Base-by-base conservation (phyloP, 176 grass and related monocot species). In the Triticum dicoccoides region DNA sequence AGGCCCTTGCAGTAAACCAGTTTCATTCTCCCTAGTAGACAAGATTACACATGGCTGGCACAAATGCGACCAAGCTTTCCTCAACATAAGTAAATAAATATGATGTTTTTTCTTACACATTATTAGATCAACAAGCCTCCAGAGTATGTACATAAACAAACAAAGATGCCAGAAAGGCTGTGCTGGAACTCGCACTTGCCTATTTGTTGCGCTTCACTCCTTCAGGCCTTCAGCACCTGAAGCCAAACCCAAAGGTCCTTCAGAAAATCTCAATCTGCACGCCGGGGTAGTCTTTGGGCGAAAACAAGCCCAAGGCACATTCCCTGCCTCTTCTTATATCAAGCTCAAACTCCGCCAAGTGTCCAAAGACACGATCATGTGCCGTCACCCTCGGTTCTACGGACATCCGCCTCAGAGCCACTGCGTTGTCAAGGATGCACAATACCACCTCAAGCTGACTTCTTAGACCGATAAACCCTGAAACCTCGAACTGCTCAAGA, bases 251-350 rank as follows among this genome's bases (percentile, higher is more conserved):
- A 5, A 37, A 37, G 35, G 35, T 37, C 35, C 6, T 37, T 37
- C 35, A 37, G 35, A 37, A 37, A 39, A 81, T 49, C 27, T 81
- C 79, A 81, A 66, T 49, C 61, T 81, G 79, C 79, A 66, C 24
- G 30, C 30, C 11, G 0, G 79, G 61, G 15, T 80, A 65, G 38
- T 80, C 14, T 45, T 65, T 1, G 4, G 38, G 78, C 1, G 9
- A 30, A 65, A 80, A 11, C 5, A 27, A 45, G 37, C 10, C 8
- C 23, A 80, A 6, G 15, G 61, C 61, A 27, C 61, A 80, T 80
- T 20, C 5, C 24, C 61, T 44, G 39, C 78, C 61, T 30, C 0
- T 30, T 30, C 10, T 32, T 27, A 65, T 80, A 65, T 80, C 61
- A 27, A 17, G 0, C 29, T 65, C 38, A 3, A 11, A 80, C 17